Base-by-base conservation (phyloP, 345 rosid genomes). In the Salix udensis region DNA sequence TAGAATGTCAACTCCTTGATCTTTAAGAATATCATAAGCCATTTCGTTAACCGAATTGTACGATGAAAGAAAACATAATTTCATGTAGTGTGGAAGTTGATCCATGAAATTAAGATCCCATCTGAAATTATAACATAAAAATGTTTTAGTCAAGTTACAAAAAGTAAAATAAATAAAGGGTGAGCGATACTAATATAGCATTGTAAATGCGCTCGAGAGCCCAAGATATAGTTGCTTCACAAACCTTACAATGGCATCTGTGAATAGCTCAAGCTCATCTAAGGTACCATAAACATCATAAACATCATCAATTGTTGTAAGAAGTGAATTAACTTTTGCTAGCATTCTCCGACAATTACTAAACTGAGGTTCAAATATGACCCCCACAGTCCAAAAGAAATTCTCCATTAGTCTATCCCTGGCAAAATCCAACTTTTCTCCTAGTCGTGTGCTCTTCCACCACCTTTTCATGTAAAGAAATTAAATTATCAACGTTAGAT, bases 371-470 rank as follows among this genome's bases (percentile, higher is more conserved):
- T 69, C 70, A 18, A 21, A 34, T 40, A 5, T 24, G 3, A 19
- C 0, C 19, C 76, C 81, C 13, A 78, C 70, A 2, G 73, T 24
- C 73, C 76, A 78, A 0, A 66, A 53, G 67, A 66, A 72, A 58
- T 66, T 39, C 68, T 78, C 73, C 21, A 72, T 9, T 50, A 21
- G 34, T 18, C 72, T 70, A 5, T 74, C 67, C 71, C 75, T 79
- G 1, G 70, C 24, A 53, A 74, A 79, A 7, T 12, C 19, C 44
- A 79, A 53, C 37, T 69, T 79, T 19, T 79, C 67, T 1, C 71
- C 66, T 0, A 79, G 23, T 9, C 65, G 34, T 16, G 60, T 46
- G 3, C 12, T 23, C 14, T 39, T 67, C 70, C 70, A 67, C 70
- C 70, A 67, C 70, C 70, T 67, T 36, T 23, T 6, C 0, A 18